Evolutionary conservation across 2,329 filamentous ascomycete genomes (phyloP).

Genomic region (Biscogniauxia marginata): DNA sequence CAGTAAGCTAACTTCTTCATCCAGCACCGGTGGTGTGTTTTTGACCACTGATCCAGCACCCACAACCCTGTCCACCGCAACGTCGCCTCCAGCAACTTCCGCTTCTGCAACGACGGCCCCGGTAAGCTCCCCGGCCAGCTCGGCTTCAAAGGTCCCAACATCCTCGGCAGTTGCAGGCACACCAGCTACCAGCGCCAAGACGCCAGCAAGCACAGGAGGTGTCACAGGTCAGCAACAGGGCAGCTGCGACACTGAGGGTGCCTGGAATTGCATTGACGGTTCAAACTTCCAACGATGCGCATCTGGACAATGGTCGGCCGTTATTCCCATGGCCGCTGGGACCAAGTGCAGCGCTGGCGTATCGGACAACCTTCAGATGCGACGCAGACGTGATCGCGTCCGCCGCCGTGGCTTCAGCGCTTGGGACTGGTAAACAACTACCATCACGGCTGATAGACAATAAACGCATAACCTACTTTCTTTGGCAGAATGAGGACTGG

Average conservation of each 20-base stretch:
- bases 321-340: constrained; percentile 51
- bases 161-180: constrained; percentile 12
- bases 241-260: constrained; percentile 51
- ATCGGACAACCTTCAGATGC: constrained; percentile 23
- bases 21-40: constrained; percentile 44
- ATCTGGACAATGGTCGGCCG: constrained; percentile 53
- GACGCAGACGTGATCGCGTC: constrained; percentile 19
- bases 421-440: neutral
- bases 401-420: constrained; percentile 9
- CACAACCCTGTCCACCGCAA: constrained; percentile 22
- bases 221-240: constrained; percentile 25
- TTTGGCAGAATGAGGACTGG: neutral
- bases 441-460: no score
- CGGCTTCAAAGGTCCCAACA: neutral
- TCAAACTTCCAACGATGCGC: constrained; percentile 61
- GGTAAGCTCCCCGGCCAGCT: neutral
- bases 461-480: neutral
- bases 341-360: constrained; percentile 46
- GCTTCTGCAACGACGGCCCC: constrained; percentile 9
- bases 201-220: constrained; percentile 19
- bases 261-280: constrained; percentile 58
- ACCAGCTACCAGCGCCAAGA: constrained; percentile 13
- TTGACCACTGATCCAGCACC: constrained; percentile 34
- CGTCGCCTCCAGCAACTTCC: constrained; percentile 10
- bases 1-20: constrained; percentile 23